These are phyloP conservation scores for Trichocladium antarcticum DNA, from an alignment of 495 filamentous ascomycete species.

Conservation along the genomic window DNA sequence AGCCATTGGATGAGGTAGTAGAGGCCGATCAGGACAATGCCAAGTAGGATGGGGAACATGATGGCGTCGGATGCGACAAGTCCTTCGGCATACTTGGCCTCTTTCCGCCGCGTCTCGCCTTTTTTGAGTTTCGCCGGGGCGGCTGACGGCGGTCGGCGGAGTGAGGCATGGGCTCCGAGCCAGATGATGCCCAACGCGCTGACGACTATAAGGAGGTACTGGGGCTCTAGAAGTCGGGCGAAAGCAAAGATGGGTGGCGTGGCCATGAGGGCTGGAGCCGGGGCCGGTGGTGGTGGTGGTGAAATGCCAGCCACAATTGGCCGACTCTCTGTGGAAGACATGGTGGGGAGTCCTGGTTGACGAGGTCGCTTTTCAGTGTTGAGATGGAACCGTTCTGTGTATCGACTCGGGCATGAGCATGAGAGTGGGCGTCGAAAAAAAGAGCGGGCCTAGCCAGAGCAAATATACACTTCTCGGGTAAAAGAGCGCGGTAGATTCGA, in stretches of 20 bases:
- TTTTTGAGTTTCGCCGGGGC: slow-evolving; percentile 45
- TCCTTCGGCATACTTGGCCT: slow-evolving; percentile 60
- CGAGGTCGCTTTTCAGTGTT: too few relatives aligned
- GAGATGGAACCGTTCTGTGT: too few relatives aligned
- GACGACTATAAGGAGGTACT: slow-evolving; percentile 33
- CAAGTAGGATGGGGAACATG: slow-evolving; percentile 76
- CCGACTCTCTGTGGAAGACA: slow-evolving; percentile 12
- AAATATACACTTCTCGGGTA: too few relatives aligned
- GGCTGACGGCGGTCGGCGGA: slow-evolving; percentile 68
- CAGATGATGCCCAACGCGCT: slow-evolving; percentile 36
- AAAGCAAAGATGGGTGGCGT: slow-evolving; percentile 4
- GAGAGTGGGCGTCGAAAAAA: too few relatives aligned
- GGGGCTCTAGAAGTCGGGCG: slow-evolving; percentile 41
- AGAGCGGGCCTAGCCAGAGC: too few relatives aligned
- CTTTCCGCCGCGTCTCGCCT: slow-evolving; percentile 39
- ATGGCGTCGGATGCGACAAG: slow-evolving; percentile 73
- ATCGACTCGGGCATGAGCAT: too few relatives aligned
- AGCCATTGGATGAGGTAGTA: slow-evolving; percentile 88
- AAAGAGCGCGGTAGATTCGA: too few relatives aligned
- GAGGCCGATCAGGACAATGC: slow-evolving; percentile 56
- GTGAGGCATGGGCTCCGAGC: slow-evolving; percentile 38
- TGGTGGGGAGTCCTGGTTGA: too few relatives aligned
- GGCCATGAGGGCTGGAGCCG: neutral
- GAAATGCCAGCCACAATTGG: slow-evolving; percentile 1
- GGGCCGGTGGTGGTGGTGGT: neutral